Base-by-base conservation (phyloP, 176 grass and related monocot genomes). In the Melocanna baccifera region DNA sequence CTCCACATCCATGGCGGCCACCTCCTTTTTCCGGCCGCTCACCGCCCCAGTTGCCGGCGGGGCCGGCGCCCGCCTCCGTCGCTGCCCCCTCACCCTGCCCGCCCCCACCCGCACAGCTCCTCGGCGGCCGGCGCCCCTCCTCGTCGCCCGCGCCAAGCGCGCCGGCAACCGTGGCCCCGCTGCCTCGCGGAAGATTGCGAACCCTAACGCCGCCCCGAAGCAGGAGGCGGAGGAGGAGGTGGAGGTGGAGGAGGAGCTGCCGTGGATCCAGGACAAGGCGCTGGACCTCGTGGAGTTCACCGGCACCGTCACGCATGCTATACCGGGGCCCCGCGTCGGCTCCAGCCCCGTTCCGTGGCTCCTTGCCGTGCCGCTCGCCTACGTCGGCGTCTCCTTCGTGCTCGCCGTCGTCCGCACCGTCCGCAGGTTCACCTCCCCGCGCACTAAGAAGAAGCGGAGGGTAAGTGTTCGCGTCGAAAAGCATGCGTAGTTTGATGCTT, bases 191-290 rank as follows among this genome's bases (percentile, higher is more conserved):
- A 89, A 93, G 73, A 51, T 83, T 46, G 87, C 86, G 7, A 87
- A 74, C 56, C 23, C 85, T 15, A 90, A 75, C 75, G 69, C 75
- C 5, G 23, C 40, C 9, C 83, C 64, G 22, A 80, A 86, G 71
- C 43, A 79, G 62, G 81, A 80, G 23, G 19, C 46, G 46, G 90
- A 91, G 19, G 83, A 91, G 46, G 93, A 87, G 86, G 89, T 87
- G 45, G 96, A 96, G 83, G 91, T 96, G 7, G 93, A 99, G 78
- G 96, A 99, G 84, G 91, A 99, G 76, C 81, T 99, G 68, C 93
- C 96, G 43, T 99, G 96, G 96, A 96, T 99, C 87, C 93, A 99
- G 63, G 96, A 99, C 74, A 99, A 94, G 90, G 96, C 96, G 62
- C 88, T 94, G 56, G 93, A 99, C 84, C 92, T 99, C 69, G 91